Base-by-base conservation (phyloP, 1,284 basidiomycete genomes). In the Leccinum subatratum region DNA sequence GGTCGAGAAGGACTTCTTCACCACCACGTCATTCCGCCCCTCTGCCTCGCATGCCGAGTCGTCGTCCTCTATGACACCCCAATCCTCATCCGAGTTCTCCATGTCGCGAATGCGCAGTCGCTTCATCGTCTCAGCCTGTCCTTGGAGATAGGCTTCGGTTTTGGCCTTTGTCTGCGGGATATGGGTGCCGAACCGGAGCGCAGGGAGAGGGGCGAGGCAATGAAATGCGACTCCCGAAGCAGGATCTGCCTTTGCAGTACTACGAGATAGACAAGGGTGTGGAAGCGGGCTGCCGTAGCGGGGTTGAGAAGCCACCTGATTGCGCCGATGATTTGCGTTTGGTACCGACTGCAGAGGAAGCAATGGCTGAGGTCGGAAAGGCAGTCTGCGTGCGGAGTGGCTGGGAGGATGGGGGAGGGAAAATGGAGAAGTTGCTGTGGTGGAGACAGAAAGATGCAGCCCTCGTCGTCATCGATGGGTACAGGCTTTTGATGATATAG, bases 111-210 rank as follows among this genome's bases (percentile, higher is more conserved):
- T 83, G 57, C 82, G 81, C n/a, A 92, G 79, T 63, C 81, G 80
- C 6, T 83, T 89, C 78, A 92, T 81, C 1, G 87, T 88, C 66
- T 86, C 86, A 0, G 87, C 86, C 67, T 91, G 87, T 18, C 80
- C 81, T 70, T 80, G 83, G 30, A 92, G 77, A 74, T 86, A 81
- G 1, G 82, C 80, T 9, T 92, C 90, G 0, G 86, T 84, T 70
- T 91, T 89, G 1, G 83, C 83, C 69, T 82, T 86, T 32, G 82
- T 82, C 60, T 86, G 84, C 0, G 88, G 86, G 0, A 85, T 86
- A 4, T 79, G 81, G 9, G 76, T 71, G 30, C 72, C 78, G 72
- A 90, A 89, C 56, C 81, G 84, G 20, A 84, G 87, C 1, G 86
- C 83, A 7, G 86, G 74, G 1, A 91, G 81, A 20, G 89, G 88